These are phyloP conservation scores for Phalaenopsis equestris DNA, from an alignment of 106 monocot genomes.

Conservation along the genomic window DNA sequence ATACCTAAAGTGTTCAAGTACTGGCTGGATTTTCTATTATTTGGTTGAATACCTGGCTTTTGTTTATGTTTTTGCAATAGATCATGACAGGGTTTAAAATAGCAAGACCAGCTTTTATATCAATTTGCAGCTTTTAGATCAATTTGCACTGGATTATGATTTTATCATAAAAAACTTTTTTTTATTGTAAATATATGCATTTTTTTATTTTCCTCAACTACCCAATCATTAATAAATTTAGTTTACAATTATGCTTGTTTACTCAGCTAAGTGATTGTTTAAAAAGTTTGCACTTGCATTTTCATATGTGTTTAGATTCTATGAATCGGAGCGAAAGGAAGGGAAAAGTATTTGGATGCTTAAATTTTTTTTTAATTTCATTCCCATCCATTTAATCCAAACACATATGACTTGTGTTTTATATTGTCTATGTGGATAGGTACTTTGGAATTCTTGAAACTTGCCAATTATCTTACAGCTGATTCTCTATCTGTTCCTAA, in stretches of 20 bases:
- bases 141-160: no score
- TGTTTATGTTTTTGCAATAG: neutral
- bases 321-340: neutral
- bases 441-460: neutral
- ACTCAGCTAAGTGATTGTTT: neutral
- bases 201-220: no score
- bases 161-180: no score
- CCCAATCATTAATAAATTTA: no score
- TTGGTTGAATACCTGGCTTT: neutral
- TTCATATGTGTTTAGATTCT: neutral
- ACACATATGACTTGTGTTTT: neutral
- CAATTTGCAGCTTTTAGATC: no score
- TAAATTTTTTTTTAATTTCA: neutral
- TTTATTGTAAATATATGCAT: neutral
- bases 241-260: neutral
- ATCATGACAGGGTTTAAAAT: neutral
- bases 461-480: slow-evolving; percentile 4
- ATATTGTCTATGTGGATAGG: neutral
- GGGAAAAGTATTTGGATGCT: neutral
- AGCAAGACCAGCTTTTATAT: no score
- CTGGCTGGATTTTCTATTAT: neutral
- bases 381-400: neutral
- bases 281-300: neutral
- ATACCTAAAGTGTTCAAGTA: neutral
- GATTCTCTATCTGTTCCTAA: neutral